phyloP scores from a whole-genome alignment of 2,329 filamentous ascomycete species.

The Passalora sequoiae region DNA sequence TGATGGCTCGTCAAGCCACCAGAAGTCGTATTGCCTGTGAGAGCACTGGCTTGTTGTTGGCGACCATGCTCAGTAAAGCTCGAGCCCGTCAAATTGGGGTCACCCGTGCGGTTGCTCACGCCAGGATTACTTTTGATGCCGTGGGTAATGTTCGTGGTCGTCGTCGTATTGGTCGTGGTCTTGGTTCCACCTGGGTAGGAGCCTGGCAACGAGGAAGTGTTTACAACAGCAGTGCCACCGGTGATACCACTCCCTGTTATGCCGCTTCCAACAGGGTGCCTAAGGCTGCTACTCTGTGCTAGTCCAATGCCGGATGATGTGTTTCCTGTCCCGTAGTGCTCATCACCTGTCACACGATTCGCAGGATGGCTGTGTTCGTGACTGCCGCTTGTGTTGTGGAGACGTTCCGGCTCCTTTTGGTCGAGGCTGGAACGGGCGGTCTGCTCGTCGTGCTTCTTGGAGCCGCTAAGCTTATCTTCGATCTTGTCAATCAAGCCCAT shows the following conservation, averaged over 20 bases:
- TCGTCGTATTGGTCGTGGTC: not conserved
- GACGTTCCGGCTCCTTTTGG: not conserved
- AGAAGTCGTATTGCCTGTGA: not conserved
- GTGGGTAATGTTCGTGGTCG: not conserved
- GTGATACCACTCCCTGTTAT: slow-evolving; percentile 6
- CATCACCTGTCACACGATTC: too few species aligned
- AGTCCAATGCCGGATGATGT: not conserved
- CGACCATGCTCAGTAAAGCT: too few species aligned
- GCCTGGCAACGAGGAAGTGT: not conserved
- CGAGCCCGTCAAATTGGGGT: too few species aligned
- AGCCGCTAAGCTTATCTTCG: slow-evolving; percentile 12
- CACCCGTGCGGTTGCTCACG: too few species aligned
- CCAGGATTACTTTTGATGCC: too few species aligned
- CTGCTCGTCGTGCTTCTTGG: slow-evolving; percentile 4
- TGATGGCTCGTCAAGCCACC: too few species aligned
- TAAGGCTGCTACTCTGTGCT: slow-evolving; percentile 1
- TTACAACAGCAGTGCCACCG: slow-evolving; percentile 5
- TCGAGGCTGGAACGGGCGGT: slow-evolving; percentile 1
- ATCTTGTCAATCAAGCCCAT: slow-evolving; percentile 16
- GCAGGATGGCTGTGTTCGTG: too few species aligned
- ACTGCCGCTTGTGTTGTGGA: not conserved
- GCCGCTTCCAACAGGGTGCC: slow-evolving; percentile 3
- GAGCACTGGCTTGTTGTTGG: too few species aligned
- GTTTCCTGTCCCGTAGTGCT: too few species aligned
- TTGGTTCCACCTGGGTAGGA: not conserved